These are phyloP conservation scores for Geotrichum klebahnii DNA, from an alignment of 1,139 yeast species.

Conservation along the genomic window DNA sequence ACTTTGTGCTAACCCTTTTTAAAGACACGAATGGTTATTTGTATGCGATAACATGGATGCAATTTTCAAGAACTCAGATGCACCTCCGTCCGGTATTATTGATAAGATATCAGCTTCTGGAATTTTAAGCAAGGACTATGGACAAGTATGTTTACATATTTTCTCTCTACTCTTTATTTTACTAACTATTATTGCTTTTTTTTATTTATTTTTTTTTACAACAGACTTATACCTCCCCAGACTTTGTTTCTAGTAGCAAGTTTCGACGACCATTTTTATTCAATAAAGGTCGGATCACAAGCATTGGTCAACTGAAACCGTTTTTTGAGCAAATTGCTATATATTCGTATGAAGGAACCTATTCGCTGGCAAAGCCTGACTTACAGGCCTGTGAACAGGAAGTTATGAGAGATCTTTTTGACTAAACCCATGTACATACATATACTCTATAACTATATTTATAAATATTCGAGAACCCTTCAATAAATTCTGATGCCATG, in stretches of 20 bases:
- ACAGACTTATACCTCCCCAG: background rate
- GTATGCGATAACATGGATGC: slow-evolving; percentile 69
- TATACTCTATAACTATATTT: no score
- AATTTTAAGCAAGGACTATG: slow-evolving; percentile 25
- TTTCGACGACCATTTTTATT: slow-evolving; percentile 20
- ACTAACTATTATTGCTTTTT: background rate
- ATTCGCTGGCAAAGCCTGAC: slow-evolving; percentile 53
- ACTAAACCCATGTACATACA: no score
- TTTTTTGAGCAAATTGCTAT: slow-evolving; percentile 72
- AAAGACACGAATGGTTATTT: slow-evolving; percentile 71
- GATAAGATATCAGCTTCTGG: slow-evolving; percentile 38
- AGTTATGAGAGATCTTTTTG: slow-evolving; percentile 52
- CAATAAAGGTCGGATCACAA: slow-evolving; percentile 11
- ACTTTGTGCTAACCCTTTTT: background rate
- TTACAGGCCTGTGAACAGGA: slow-evolving; percentile 50
- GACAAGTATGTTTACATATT: slow-evolving; percentile 21
- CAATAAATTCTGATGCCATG: no score
- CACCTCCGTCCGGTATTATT: slow-evolving; percentile 40
- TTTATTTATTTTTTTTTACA: background rate
- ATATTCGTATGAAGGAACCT: slow-evolving; percentile 67
- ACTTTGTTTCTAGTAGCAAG: background rate
- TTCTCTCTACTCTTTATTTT: slow-evolving; percentile 4
- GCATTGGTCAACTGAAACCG: slow-evolving; percentile 52
- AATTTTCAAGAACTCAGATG: slow-evolving; percentile 43
- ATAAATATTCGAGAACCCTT: no score